Percentiles rank a stretch among this genome's conserved stretches.
Conservation (phyloP, 2,329 filamentous ascomycete genomes). For the Hortaea sp. region DNA sequence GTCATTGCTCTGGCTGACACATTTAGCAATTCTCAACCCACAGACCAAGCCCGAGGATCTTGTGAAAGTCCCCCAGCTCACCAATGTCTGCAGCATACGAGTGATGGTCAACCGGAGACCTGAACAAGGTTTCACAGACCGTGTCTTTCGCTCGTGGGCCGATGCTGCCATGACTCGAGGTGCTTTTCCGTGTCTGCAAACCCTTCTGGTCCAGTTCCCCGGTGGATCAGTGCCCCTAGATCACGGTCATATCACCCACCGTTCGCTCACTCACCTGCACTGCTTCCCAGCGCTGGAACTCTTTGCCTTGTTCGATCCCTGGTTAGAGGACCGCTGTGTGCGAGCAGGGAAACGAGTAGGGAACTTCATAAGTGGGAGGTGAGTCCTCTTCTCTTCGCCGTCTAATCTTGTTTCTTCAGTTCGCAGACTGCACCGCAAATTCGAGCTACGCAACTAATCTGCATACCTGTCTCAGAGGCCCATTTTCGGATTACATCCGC, state of each 20-base stretch:
- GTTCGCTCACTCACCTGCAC: background rate
- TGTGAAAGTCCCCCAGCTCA: constrained; percentile 5
- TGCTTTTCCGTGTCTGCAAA: constrained; percentile 10
- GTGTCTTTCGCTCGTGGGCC: constrained; percentile 14
- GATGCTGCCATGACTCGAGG: constrained; percentile 7
- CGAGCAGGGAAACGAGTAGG: background rate
- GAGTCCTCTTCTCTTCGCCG: constrained; percentile 9
- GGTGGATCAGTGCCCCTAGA: background rate
- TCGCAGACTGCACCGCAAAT: no score
- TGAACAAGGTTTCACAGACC: constrained; percentile 6
- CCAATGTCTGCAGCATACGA: constrained; percentile 8
- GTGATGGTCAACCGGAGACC: background rate
- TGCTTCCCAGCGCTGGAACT: background rate
- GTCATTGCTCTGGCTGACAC: constrained; percentile 13
- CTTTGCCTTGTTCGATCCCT: background rate
- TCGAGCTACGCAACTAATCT: no score
- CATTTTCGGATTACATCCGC: no score
- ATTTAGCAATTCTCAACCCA: constrained; percentile 8
- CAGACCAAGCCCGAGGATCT: constrained; percentile 2
- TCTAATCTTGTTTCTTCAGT: constrained; percentile 9
- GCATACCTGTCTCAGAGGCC: no score
- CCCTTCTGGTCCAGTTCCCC: constrained; percentile 9
- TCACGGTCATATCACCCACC: background rate
- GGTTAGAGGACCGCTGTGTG: background rate
- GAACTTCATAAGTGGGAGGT: constrained; percentile 4